Base-by-base conservation (phyloP, 2,329 filamentous ascomycete species). In the Fusarium cyanostomum region DNA sequence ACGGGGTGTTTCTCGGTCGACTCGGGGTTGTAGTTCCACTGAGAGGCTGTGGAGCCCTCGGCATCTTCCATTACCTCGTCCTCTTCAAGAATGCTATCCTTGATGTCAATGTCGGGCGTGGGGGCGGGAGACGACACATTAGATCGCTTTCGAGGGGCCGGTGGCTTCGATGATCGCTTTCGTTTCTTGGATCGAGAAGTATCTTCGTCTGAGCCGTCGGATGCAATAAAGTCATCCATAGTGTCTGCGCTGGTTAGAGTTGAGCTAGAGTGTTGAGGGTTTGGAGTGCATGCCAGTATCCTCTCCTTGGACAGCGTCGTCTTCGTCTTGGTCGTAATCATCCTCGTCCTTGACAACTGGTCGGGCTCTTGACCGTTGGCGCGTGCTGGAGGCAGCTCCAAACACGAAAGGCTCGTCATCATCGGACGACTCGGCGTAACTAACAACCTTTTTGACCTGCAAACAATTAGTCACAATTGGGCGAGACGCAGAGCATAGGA, bases 181-280 rank as follows among this genome's bases (percentile, higher is more conserved):
- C 90, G 80, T 78, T 96, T 97, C 73, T 87, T 90, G 0, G 89
- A 81, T 21, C 82, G 73, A 69, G 80, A 65, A 61, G 82, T 72
- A 12, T 73, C 75, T 15, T 88, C 90, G 43, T 96, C 93, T 0
- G 92, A 94, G 37, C 96, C 92, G 70, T 97, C 94, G 0, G 90
- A 88, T 5, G 90, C 93, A 21, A 98, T 82, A 71, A 98, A 98
- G 74, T 97, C 91, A 60, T 89, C 92, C 80, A 96, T 87, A 51
- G 95, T 92, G 78, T 83, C 80, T 85, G 44, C 2, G 9, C 8
- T 13, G n/a, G 48, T 69, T 34, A 68, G 64, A 15, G 28, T 18
- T 13, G 18, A 11, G 7, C 13, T 1, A 5, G 18, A 12, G 6
- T 2, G 3, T 2, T 26, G 12, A 8, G 18, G 15, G 18, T 10